Evolutionary conservation across 1,284 basidiomycete species (phyloP), one percentile per base, ranked within the genome.

Genomic region (Papiliotrema laurentii): DNA sequence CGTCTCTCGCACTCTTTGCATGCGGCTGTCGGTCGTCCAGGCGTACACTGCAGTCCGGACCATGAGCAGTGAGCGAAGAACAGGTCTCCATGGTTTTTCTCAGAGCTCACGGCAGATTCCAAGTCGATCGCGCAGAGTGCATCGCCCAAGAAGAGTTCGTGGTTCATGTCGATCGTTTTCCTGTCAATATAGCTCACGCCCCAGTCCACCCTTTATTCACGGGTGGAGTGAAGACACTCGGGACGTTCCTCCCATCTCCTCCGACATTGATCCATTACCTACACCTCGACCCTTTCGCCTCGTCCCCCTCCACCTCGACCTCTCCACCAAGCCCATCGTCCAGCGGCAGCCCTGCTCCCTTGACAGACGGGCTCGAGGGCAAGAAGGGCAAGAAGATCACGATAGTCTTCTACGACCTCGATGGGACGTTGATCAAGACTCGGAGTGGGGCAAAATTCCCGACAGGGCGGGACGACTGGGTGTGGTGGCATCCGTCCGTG

Each of bases 381-480:
- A n/a, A n/a, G n/a, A n/a, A n/a, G n/a, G 30, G 30, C 9, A 51
- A 55, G 14, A 60, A 62, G 16, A 48, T 69, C 21, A 84, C 83
- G 54, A 79, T 92, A 18, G 87, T 89, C 4, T 80, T 85, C 5
- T 89, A 91, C 60, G 90, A 94, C 64, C 75, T 96, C 5, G 91
- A 96, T 64, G 90, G 88, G 0, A 93, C 89, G 0, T 62, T 94
- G 47, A 90, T 96, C 65, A 81, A 82, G 58, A 80, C 81, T 3
- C 75, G 73, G 34, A 77, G 77, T 38, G 78, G 76, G n/a, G 73
- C 66, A 37, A 75, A 72, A 56, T 81, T 78, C 51, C 77, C 74
- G 13, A 75, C 65, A 56, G 68, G 64, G 22, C 65, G 77, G 39
- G 66, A 74, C 1, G 78, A 80, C 56, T 93, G 86, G 82, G 77